These are phyloP conservation scores for Aspergillus heteromorphus DNA, from an alignment of 495 filamentous ascomycete species.

Conservation along the genomic window DNA sequence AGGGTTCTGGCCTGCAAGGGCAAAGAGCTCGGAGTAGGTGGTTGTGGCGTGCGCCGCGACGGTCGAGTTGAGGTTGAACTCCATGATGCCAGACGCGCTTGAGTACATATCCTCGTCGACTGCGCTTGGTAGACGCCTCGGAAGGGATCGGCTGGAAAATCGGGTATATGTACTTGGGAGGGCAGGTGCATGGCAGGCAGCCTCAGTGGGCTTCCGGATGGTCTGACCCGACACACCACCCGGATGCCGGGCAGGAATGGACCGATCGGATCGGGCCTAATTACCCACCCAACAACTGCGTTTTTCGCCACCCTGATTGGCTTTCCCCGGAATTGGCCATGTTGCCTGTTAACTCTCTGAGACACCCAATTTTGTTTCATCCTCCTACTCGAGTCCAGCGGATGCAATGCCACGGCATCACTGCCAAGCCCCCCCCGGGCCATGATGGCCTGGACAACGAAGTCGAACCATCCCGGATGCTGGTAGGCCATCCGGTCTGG, in stretches of 20 bases:
- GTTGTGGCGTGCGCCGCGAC: conserved; percentile 2
- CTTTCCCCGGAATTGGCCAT: conserved; percentile 1
- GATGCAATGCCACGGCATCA: background rate
- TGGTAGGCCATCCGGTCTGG: background rate
- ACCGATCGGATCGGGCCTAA: conserved; percentile 5
- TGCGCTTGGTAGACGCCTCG: background rate
- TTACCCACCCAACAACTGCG: background rate
- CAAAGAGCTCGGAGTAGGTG: conserved; percentile 13
- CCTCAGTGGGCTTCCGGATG: conserved; percentile 12
- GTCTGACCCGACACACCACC: conserved; percentile 22
- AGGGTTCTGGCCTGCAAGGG: conserved; percentile 67
- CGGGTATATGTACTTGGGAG: conserved; percentile 1
- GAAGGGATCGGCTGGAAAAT: background rate
- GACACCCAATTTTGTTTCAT: background rate
- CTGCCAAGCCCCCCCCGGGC: background rate
- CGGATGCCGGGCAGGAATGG: conserved; percentile 11
- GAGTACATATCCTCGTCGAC: background rate
- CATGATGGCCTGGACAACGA: background rate
- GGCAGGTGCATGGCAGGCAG: background rate
- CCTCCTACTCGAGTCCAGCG: too few species aligned
- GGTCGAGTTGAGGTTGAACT: conserved; percentile 11
- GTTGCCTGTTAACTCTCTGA: background rate
- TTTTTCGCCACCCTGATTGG: background rate
- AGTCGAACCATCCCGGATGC: conserved; percentile 1
- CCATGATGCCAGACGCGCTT: conserved; percentile 8